Evolutionary conservation across 352 stramenopile species (phyloP).

Genomic region (Pythium phragmitis): DNA sequence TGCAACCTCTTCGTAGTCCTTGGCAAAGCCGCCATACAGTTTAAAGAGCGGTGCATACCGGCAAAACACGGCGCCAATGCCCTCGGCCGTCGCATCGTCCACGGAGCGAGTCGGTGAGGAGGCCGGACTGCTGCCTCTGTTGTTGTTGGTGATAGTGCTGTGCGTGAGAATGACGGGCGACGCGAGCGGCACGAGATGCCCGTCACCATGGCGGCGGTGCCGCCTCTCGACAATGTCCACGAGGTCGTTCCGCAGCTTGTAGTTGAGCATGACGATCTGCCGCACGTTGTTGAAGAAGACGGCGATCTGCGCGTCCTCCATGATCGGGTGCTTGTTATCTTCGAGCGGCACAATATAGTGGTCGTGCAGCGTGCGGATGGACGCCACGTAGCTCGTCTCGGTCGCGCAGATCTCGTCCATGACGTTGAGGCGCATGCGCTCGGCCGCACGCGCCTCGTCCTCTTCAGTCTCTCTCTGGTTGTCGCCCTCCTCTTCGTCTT

Average conservation of each 20-base stretch:
- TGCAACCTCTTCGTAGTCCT: conserved; percentile 80
- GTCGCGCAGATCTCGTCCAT: conserved; percentile 82
- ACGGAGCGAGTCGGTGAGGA: conserved; percentile 16
- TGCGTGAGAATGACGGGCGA: conserved; percentile 22
- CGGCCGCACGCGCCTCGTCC: conserved; percentile 35
- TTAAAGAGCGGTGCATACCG: conserved; percentile 83
- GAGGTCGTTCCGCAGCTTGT: conserved; percentile 75
- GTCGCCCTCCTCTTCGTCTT: conserved; percentile 5
- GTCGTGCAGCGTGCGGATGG: conserved; percentile 75
- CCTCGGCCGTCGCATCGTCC: conserved; percentile 27
- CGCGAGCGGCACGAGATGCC: conserved; percentile 10
- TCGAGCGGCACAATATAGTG: conserved; percentile 81
- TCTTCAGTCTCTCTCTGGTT: conserved; percentile 25
- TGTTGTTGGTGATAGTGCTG: neutral
- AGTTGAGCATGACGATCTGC: conserved; percentile 85
- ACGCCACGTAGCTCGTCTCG: conserved; percentile 73
- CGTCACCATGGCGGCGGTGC: neutral
- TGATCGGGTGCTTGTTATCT: conserved; percentile 74
- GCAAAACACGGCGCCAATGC: conserved; percentile 77
- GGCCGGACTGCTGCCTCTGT: conserved; percentile 11
- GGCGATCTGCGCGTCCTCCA: conserved; percentile 81
- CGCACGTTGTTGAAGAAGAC: conserved; percentile 87
- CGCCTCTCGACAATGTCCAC: conserved; percentile 51
- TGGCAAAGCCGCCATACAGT: conserved; percentile 79
- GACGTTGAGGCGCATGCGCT: conserved; percentile 44